phyloP scores from a whole-genome alignment of 2,329 filamentous ascomycete genomes.

The Fusarium coffeatum region DNA sequence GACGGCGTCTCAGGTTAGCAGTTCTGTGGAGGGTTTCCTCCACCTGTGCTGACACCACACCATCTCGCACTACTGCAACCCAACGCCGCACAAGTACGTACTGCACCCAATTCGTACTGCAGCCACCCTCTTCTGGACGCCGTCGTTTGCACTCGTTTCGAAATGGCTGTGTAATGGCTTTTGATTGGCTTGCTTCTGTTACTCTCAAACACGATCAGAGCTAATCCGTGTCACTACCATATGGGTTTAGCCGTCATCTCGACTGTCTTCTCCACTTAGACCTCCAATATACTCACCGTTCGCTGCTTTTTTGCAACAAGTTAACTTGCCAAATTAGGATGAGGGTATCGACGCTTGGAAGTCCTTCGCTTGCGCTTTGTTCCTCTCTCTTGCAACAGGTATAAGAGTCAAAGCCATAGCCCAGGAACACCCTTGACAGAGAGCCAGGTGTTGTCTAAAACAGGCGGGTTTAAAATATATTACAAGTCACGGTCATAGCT shows the following conservation, averaged over 20 bases:
- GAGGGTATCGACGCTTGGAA: neutral
- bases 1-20: slow-evolving; percentile 52
- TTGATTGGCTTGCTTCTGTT: slow-evolving; percentile 26
- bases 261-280: neutral
- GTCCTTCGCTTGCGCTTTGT: neutral
- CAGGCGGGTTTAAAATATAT: slow-evolving; percentile 10
- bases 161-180: slow-evolving; percentile 8
- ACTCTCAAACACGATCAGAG: slow-evolving; percentile 37
- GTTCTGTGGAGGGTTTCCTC: slow-evolving; percentile 38
- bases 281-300: slow-evolving; percentile 4
- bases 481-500: neutral
- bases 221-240: slow-evolving; percentile 23
- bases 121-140: slow-evolving; percentile 32
- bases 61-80: slow-evolving; percentile 31
- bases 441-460: neutral
- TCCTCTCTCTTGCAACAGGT: neutral
- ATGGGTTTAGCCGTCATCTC: slow-evolving; percentile 32
- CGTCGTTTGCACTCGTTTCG: slow-evolving; percentile 45
- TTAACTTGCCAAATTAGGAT: neutral
- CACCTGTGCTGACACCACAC: slow-evolving; percentile 41
- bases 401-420: neutral
- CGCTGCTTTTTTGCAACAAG: neutral
- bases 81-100: slow-evolving; percentile 18
- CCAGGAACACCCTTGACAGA: neutral
- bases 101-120: slow-evolving; percentile 29